phyloP scores from a whole-genome alignment of 2,329 filamentous ascomycete species.

The Alternaria sp. region DNA sequence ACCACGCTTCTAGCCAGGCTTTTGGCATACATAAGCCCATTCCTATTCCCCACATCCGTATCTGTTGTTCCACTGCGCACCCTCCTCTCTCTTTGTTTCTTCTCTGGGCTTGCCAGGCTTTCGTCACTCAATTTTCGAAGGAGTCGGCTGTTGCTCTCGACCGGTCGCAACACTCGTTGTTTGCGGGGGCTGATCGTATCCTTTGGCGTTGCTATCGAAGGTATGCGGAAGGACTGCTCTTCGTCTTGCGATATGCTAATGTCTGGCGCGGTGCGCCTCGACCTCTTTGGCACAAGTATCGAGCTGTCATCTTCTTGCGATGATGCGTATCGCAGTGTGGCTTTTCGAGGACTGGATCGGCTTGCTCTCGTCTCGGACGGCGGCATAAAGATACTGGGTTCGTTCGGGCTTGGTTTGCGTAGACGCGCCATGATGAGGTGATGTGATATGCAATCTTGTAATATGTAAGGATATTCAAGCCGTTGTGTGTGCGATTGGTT shows the following conservation, averaged over 20 bases:
- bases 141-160: constrained; percentile 40
- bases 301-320: constrained; percentile 25
- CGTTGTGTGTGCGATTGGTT: constrained; percentile 5
- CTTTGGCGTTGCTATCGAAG: constrained; percentile 19
- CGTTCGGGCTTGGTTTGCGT: constrained; percentile 39
- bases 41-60: constrained; percentile 22
- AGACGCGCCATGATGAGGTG: constrained; percentile 41
- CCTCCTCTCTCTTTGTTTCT: constrained; percentile 25
- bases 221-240: constrained; percentile 31
- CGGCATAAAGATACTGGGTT: constrained; percentile 28
- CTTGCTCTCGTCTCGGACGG: constrained; percentile 22
- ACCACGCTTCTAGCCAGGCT: constrained; percentile 36
- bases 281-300: constrained; percentile 34
- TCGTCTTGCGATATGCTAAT: constrained; percentile 28
- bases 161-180: constrained; percentile 41
- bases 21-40: constrained; percentile 33
- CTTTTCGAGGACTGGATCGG: constrained; percentile 39
- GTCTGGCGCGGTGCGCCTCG: constrained; percentile 32
- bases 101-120: constrained; percentile 39
- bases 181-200: constrained; percentile 32
- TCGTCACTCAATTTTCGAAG: constrained; percentile 37
- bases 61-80: constrained; percentile 20
- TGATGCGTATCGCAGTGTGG: constrained; percentile 14
- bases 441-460: constrained; percentile 2
- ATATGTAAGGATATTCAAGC: constrained; percentile 3